A percentile compares a stretch with the other conserved stretches of the same genome.
Conservation (phyloP, 441 rosid species). For the Jatropha podagrica region DNA sequence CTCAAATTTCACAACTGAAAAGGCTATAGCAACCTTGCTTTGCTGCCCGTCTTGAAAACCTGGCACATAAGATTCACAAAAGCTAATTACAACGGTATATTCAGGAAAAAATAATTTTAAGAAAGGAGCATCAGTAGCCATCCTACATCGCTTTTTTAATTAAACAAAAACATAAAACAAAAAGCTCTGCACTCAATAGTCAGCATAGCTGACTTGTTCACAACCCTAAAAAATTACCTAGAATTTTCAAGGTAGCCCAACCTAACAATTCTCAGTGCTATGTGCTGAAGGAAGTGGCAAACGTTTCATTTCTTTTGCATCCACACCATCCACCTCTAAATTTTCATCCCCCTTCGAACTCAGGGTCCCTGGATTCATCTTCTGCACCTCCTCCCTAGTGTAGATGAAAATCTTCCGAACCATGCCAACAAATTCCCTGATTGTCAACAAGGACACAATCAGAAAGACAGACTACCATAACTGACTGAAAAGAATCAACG, state of each 20-base stretch:
- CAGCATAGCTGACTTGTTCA: too few relatives aligned
- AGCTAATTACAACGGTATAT: neutral
- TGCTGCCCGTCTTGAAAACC: slow-evolving; percentile 25
- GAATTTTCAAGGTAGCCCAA: neutral
- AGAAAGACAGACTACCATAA: neutral
- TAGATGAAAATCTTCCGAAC: slow-evolving; percentile 82
- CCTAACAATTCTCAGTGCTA: slow-evolving; percentile 42
- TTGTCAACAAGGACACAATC: slow-evolving; percentile 3
- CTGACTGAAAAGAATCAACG: too few relatives aligned
- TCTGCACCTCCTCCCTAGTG: slow-evolving; percentile 90
- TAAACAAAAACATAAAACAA: too few relatives aligned
- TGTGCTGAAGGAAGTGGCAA: slow-evolving; percentile 33
- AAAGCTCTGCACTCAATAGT: too few relatives aligned
- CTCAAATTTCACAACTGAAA: slow-evolving; percentile 21
- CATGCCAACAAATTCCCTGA: slow-evolving; percentile 96
- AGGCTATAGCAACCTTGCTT: neutral
- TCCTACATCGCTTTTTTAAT: too few relatives aligned
- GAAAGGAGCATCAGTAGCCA: too few relatives aligned
- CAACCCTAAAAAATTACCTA: too few relatives aligned
- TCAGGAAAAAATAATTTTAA: too few relatives aligned
- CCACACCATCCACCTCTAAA: slow-evolving; percentile 38
- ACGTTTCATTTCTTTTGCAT: slow-evolving; percentile 53
- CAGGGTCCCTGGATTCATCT: slow-evolving; percentile 70
- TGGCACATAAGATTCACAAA: slow-evolving; percentile 6
- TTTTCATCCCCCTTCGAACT: slow-evolving; percentile 51